Evolutionary conservation across 1,139 yeast species (phyloP).

Genomic region (Tardiomyces blankii): DNA sequence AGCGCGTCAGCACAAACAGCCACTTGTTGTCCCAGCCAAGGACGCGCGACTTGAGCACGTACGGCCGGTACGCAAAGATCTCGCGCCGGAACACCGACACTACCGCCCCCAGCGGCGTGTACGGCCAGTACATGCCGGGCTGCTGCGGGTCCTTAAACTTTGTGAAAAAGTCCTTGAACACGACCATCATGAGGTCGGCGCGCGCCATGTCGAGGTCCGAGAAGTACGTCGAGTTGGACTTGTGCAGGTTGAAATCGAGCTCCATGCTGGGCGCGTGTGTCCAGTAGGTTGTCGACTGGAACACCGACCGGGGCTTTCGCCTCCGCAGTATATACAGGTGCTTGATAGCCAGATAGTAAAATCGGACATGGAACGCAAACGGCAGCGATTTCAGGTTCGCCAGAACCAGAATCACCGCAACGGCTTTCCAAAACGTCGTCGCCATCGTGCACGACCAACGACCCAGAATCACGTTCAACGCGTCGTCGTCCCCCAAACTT

Average conservation of each 20-base stretch:
- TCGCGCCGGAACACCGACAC: constrained; percentile 61
- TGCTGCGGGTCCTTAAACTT: constrained; percentile 32
- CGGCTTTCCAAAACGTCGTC: background rate
- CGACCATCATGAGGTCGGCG: constrained; percentile 44
- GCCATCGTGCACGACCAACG: no score
- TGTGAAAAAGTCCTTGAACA: constrained; percentile 31
- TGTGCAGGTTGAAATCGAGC: constrained; percentile 78
- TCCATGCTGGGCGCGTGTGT: constrained; percentile 70
- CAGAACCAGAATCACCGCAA: constrained; percentile 12
- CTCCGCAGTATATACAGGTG: constrained; percentile 31
- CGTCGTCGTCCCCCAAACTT: no score
- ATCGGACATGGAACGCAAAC: constrained; percentile 52
- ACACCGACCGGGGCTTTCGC: constrained; percentile 21
- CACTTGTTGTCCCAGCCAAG: constrained; percentile 85
- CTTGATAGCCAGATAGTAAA: constrained; percentile 38
- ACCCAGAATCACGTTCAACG: no score
- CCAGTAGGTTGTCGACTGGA: constrained; percentile 34
- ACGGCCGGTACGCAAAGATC: constrained; percentile 53
- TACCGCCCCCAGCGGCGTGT: constrained; percentile 69
- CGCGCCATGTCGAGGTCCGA: constrained; percentile 77
- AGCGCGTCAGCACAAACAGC: constrained; percentile 62
- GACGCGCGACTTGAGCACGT: constrained; percentile 45
- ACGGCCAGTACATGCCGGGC: constrained; percentile 36
- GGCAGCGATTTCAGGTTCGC: constrained; percentile 49
- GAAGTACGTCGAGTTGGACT: constrained; percentile 77